Evolutionary conservation across 306 rosid genomes (phyloP).

Genomic region (Hylodesmum podocarpum): DNA sequence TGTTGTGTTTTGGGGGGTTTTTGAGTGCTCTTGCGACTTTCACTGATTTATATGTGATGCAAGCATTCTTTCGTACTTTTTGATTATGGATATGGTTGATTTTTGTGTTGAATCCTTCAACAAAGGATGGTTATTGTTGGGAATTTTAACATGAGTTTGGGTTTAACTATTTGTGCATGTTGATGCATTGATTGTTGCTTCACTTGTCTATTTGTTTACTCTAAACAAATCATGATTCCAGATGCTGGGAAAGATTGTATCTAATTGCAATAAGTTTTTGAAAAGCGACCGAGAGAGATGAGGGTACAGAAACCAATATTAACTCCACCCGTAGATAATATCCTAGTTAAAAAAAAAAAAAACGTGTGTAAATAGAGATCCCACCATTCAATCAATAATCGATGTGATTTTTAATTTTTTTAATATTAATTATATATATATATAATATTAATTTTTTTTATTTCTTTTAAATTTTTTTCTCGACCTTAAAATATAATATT

Average conservation of each 20-base stretch:
- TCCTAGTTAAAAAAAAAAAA: too few relatives aligned
- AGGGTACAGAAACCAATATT: too few relatives aligned
- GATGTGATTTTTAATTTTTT: too few relatives aligned
- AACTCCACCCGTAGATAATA: too few relatives aligned
- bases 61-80: neutral
- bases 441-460: too few relatives aligned
- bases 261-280: neutral
- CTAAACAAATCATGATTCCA: neutral
- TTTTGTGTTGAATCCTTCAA: conserved; percentile 27
- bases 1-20: conserved; percentile 1
- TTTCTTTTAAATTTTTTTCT: too few relatives aligned
- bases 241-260: neutral
- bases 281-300: neutral
- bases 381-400: too few relatives aligned
- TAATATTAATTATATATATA: too few relatives aligned
- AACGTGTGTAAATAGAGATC: too few relatives aligned
- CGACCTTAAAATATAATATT: too few relatives aligned
- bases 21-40: conserved; percentile 17
- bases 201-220: neutral
- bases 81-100: conserved; percentile 3
- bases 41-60: conserved; percentile 3
- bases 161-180: conserved; percentile 24
- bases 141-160: conserved; percentile 17
- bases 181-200: neutral
- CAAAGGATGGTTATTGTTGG: neutral